Evolutionary conservation across 2,329 filamentous ascomycete species (phyloP).

Genomic region (Pseudogymnoascus sp.): DNA sequence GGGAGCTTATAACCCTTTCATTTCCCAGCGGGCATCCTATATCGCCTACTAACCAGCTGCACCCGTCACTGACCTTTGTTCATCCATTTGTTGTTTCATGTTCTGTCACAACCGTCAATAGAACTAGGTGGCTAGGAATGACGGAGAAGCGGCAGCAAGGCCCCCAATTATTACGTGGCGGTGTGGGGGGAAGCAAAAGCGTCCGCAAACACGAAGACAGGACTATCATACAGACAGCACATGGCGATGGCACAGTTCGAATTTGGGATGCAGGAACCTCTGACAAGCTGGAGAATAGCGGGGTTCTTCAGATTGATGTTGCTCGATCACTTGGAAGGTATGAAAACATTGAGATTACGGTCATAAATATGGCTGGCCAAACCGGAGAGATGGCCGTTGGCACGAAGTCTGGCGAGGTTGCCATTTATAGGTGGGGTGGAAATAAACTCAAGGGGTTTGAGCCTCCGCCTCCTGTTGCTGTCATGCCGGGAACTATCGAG

Average conservation of each 20-base stretch:
- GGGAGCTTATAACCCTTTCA: constrained; percentile 81
- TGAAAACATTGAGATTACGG: constrained; percentile 67
- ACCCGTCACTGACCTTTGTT: constrained; percentile 78
- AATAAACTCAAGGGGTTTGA: constrained; percentile 68
- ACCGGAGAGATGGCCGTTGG: constrained; percentile 84
- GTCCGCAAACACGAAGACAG: constrained; percentile 73
- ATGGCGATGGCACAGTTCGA: constrained; percentile 85
- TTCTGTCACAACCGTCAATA: constrained; percentile 65
- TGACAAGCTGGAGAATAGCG: constrained; percentile 85
- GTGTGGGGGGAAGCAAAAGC: constrained; percentile 62
- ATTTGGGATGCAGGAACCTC: constrained; percentile 89
- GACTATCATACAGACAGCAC: constrained; percentile 78
- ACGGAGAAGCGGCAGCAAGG: constrained; percentile 75
- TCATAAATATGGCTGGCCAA: constrained; percentile 71
- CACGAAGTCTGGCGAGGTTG: constrained; percentile 72
- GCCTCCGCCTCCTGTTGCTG: constrained; percentile 41
- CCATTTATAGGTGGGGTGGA: constrained; percentile 80
- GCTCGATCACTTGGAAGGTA: constrained; percentile 74
- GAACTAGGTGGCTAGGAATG: constrained; percentile 82
- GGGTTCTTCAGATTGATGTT: constrained; percentile 77
- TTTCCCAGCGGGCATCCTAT: constrained; percentile 91
- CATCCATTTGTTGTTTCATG: constrained; percentile 79
- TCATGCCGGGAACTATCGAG: constrained; percentile 63
- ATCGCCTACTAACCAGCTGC: constrained; percentile 85
- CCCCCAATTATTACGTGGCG: constrained; percentile 71